phyloP scores from a whole-genome alignment of 768 basidiomycete species.

The Boletus reticuloceps region DNA sequence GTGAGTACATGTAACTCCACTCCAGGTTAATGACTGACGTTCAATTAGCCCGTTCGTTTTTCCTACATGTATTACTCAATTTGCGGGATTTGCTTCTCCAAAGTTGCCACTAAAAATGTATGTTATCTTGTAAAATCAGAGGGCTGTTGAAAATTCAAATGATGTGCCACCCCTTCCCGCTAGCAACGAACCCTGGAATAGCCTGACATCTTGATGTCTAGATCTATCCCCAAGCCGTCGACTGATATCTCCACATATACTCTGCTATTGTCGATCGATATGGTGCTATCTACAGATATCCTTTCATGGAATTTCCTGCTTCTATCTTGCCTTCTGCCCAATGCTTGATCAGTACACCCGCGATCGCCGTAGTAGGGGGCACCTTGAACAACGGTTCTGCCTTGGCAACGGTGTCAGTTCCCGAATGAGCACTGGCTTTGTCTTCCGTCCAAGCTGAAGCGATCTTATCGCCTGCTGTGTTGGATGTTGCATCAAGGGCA shows the following conservation, averaged over 20 bases:
- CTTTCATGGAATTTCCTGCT: slow-evolving; percentile 43
- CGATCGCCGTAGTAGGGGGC: slow-evolving; percentile 77
- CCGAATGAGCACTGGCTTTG: slow-evolving; percentile 20
- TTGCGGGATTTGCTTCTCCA: no score
- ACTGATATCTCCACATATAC: no score
- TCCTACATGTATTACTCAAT: no score
- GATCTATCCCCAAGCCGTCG: no score
- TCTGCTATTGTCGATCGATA: background rate
- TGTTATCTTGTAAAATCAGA: no score
- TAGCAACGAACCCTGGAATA: no score
- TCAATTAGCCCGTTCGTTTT: no score
- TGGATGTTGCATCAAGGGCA: slow-evolving; percentile 43
- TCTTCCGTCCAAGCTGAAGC: slow-evolving; percentile 15
- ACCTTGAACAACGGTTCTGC: slow-evolving; percentile 62
- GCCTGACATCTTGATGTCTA: no score
- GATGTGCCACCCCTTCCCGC: no score
- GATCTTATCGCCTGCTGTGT: slow-evolving; percentile 29
- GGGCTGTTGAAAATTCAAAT: no score
- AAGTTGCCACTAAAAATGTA: no score
- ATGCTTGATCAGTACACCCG: slow-evolving; percentile 79
- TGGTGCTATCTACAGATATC: slow-evolving; percentile 32
- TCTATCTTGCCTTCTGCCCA: slow-evolving; percentile 69
- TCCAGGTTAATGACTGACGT: background rate
- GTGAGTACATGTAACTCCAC: background rate
- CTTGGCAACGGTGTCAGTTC: slow-evolving; percentile 14